A percentile compares a stretch with the other conserved stretches of the same genome.
phyloP scores from a whole-genome alignment of 306 rosid genomes.

The Albizia julibrissin region DNA sequence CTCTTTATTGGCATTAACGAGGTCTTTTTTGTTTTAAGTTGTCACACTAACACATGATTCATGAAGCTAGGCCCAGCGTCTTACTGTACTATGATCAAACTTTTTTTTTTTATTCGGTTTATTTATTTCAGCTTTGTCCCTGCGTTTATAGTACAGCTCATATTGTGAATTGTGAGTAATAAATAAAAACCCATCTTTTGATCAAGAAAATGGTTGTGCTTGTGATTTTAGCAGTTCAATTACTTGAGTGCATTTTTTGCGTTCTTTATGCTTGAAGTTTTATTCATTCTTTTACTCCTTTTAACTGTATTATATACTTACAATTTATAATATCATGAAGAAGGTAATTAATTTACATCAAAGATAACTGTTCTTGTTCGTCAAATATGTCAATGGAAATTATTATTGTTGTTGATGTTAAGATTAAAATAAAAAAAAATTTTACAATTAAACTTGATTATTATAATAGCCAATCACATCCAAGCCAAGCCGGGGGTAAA shows the following conservation, averaged over 20 bases:
- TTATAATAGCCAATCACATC: too few species aligned
- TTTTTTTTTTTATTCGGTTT: neutral
- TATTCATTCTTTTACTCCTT: neutral
- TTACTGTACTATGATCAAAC: constrained; percentile 10
- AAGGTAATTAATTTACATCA: too few species aligned
- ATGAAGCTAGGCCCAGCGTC: constrained; percentile 15
- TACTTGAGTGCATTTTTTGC: neutral
- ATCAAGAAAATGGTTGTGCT: neutral
- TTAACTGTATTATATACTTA: too few species aligned
- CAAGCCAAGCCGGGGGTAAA: too few species aligned
- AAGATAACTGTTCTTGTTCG: neutral
- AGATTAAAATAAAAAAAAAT: too few species aligned
- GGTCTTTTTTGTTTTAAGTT: constrained; percentile 43
- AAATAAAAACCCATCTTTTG: neutral
- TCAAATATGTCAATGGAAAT: neutral
- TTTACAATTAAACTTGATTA: too few species aligned
- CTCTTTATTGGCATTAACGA: constrained; percentile 47
- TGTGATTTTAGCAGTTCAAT: neutral
- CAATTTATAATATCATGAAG: too few species aligned
- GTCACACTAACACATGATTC: too few species aligned
- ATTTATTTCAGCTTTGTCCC: neutral
- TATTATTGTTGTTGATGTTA: too few species aligned
- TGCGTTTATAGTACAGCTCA: neutral
- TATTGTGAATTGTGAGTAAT: neutral
- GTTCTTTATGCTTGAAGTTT: neutral